Evolutionary conservation across 345 rosid genomes (phyloP), one percentile per base, ranked within the genome.

Genomic region (Pelargonium nanum): DNA sequence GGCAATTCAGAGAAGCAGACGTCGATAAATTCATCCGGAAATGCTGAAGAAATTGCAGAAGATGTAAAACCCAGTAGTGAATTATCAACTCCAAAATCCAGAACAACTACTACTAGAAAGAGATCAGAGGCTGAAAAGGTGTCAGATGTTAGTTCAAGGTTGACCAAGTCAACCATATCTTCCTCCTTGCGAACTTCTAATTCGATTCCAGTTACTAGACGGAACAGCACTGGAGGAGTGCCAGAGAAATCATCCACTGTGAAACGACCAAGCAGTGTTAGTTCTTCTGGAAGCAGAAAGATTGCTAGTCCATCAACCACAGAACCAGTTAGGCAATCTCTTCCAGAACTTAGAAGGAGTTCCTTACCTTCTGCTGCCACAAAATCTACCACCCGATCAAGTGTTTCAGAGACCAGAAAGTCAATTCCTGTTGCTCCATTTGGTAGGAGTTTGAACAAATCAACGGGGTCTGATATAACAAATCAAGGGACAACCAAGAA

Each of bases 161-260:
- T 77, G 32, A 62, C 77, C 19, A 87, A 76, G 69, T 68, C 88
- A 26, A 70, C 81, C 8, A 64, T 69, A 9, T 69, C 83, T 64
- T 78, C 75, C 59, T 77, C 83, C 19, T 63, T 72, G 53, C 65
- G 81, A 32, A 65, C 63, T 64, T 71, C 83, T 5, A 73, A 63
- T 68, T 76, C 88, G 30, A 81, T 73, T 64, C 85, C 90, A 3
- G 79, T 61, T 9, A 22, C 74, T 12, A 84, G 97, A 75, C 75
- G 96, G 69, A 89, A 81, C 65, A 93, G 97, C 72, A 89, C 96
- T 5, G 99, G 99, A 59, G 95, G 97, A 56, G 65, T 85, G 70
- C 32, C 80, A 17, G 86, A 80, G 68, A 91, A 88, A 72, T 57
- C 74, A 50, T 68, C 89, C 53, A 59, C 70, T 24, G 48, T 59